phyloP scores from a whole-genome alignment of 73 alveolate species.

The Paramecium primaurelia region DNA sequence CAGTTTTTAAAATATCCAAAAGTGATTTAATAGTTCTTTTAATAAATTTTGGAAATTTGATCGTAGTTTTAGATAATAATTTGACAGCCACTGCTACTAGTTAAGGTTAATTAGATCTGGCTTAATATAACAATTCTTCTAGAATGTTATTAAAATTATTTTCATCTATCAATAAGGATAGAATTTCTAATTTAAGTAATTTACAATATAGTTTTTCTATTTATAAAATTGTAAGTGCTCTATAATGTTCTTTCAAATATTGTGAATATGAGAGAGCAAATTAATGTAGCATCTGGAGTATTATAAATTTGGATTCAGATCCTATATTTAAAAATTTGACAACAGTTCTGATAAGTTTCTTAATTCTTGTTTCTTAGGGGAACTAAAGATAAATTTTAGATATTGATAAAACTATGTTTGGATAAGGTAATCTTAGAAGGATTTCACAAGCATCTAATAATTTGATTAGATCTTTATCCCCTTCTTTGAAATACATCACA shows the following conservation, averaged over 20 bases:
- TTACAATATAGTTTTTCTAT: slow-evolving; percentile 45
- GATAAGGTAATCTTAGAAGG: not conserved
- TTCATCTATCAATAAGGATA: slow-evolving; percentile 6
- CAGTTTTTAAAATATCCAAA: slow-evolving; percentile 1
- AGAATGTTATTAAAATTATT: not conserved
- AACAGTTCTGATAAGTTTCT: not conserved
- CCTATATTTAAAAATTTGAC: slow-evolving; percentile 1
- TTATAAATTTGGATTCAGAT: slow-evolving; percentile 25
- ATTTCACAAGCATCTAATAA: not conserved
- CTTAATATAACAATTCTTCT: not conserved
- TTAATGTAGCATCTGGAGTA: not conserved
- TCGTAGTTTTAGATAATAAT: not conserved
- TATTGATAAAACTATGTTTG: not conserved
- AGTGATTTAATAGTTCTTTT: slow-evolving; percentile 8
- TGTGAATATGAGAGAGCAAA: not conserved
- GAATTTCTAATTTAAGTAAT: slow-evolving; percentile 7
- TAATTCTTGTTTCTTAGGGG: not conserved
- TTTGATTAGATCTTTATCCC: not conserved
- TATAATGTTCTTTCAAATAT: not conserved
- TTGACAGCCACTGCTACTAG: slow-evolving; percentile 31
- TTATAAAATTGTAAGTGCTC: not conserved
- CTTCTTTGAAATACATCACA: not conserved
- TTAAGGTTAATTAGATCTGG: slow-evolving; percentile 1
- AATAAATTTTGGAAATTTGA: not conserved
- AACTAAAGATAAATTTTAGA: not conserved